Conservation (phyloP, 179 eudicot genomes). For the Monotropa hypopitys region DNA sequence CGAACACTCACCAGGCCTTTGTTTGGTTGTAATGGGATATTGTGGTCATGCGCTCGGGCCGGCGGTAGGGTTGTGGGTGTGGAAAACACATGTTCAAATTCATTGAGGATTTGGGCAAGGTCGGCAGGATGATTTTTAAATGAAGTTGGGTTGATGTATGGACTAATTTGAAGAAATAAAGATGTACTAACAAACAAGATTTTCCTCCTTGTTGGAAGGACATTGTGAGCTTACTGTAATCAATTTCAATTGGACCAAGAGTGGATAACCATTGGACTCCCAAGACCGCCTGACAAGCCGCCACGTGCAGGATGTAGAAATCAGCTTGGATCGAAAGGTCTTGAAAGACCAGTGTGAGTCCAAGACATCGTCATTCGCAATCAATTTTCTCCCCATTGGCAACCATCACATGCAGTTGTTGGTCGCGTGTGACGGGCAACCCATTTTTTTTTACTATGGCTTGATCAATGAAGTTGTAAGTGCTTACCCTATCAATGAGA, state of each 20-base stretch:
- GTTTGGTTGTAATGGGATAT: neutral
- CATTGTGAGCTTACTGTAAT: slow-evolving; percentile 9
- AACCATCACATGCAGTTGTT: slow-evolving; percentile 5
- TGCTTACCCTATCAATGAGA: slow-evolving; percentile 3
- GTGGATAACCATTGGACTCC: slow-evolving; percentile 10
- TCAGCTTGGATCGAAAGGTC: neutral
- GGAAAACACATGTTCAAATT: neutral
- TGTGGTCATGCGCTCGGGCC: neutral
- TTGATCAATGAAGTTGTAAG: slow-evolving; percentile 12
- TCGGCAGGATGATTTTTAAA: neutral
- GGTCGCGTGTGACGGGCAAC: neutral
- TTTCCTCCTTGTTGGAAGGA: neutral
- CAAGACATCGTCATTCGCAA: neutral
- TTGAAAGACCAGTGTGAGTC: slow-evolving; percentile 3
- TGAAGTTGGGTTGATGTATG: neutral
- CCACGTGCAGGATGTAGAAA: slow-evolving; percentile 1
- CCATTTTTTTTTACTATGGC: neutral
- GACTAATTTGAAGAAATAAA: neutral
- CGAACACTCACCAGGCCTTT: neutral
- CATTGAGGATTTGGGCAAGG: neutral
- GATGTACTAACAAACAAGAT: neutral
- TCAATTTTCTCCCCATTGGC: slow-evolving; percentile 5
- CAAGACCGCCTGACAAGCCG: slow-evolving; percentile 6
- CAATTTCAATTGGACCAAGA: neutral
- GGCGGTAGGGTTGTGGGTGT: neutral